Conservation (phyloP, 257 asterid genomes). For the Fraxinus americana region DNA sequence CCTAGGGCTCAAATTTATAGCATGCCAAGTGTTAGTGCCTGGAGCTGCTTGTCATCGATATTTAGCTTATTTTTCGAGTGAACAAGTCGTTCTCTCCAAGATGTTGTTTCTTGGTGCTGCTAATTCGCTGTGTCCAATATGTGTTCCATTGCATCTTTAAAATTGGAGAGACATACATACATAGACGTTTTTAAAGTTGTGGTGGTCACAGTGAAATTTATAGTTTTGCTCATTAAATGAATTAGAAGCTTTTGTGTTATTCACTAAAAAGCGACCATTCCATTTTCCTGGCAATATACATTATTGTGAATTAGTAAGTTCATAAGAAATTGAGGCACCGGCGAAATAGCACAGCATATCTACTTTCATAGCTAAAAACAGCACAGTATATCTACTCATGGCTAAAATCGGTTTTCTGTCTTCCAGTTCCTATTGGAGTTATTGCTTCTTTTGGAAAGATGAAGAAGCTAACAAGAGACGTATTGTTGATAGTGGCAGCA, state of each 20-base stretch:
- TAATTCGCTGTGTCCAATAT: conserved; percentile 22
- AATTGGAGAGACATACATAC: not conserved
- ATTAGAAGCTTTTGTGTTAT: not conserved
- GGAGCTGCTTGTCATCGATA: not conserved
- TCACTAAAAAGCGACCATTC: not conserved
- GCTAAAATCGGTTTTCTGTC: conserved; percentile 28
- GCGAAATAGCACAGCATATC: not conserved
- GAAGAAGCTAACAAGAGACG: conserved; percentile 83
- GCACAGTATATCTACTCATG: not conserved
- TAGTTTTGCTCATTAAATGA: not conserved
- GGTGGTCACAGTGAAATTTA: not conserved
- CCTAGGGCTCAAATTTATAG: too few relatives aligned
- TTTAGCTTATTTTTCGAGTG: not conserved
- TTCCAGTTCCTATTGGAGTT: conserved; percentile 90
- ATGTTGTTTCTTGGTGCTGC: conserved; percentile 32
- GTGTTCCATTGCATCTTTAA: not conserved
- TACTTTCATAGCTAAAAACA: conserved; percentile 25
- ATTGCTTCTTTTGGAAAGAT: conserved; percentile 80
- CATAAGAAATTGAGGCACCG: not conserved
- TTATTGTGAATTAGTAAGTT: not conserved
- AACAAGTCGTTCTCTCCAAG: not conserved
- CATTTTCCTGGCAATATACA: not conserved
- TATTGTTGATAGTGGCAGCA: conserved; percentile 66
- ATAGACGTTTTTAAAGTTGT: not conserved
- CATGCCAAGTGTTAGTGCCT: not conserved